Evolutionary conservation across 345 rosid genomes (phyloP).

Genomic region (Eucalyptus dawsonii): DNA sequence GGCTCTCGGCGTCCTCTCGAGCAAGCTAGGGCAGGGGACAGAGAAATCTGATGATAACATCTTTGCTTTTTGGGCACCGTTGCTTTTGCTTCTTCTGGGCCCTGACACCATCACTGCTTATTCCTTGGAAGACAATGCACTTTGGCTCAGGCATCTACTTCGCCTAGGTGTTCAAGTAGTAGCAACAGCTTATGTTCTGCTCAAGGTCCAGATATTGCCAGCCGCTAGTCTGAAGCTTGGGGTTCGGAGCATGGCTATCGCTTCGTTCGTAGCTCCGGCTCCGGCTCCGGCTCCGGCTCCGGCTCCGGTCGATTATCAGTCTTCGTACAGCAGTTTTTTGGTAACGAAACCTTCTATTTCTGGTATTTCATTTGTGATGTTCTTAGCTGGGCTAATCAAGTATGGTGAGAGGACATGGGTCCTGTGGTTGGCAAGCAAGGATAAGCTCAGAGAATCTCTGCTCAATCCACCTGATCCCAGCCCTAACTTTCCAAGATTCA

Average conservation of each 20-base stretch:
- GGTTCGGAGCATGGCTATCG: too few relatives aligned
- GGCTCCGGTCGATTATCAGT: too few relatives aligned
- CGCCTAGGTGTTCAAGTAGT: background rate
- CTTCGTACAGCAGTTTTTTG: too few relatives aligned
- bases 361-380: constrained; percentile 2
- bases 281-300: too few relatives aligned
- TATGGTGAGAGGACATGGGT: background rate
- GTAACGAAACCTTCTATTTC: too few relatives aligned
- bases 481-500: background rate
- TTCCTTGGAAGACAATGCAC: constrained; percentile 13
- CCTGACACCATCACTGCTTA: constrained; percentile 10
- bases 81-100: constrained; percentile 12
- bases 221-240: too few relatives aligned
- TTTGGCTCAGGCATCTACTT: constrained; percentile 12
- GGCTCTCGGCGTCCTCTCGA: background rate
- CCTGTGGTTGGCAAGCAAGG: background rate
- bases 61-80: constrained; percentile 7
- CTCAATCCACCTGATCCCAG: background rate
- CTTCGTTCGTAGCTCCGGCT: background rate
- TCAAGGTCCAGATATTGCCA: too few relatives aligned
- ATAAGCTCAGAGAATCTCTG: background rate
- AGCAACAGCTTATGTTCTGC: constrained; percentile 14
- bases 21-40: background rate
- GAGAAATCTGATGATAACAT: too few relatives aligned
- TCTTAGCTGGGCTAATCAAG: background rate